phyloP scores from a whole-genome alignment of 257 asterid genomes.

The Ligustrum vulgare region DNA sequence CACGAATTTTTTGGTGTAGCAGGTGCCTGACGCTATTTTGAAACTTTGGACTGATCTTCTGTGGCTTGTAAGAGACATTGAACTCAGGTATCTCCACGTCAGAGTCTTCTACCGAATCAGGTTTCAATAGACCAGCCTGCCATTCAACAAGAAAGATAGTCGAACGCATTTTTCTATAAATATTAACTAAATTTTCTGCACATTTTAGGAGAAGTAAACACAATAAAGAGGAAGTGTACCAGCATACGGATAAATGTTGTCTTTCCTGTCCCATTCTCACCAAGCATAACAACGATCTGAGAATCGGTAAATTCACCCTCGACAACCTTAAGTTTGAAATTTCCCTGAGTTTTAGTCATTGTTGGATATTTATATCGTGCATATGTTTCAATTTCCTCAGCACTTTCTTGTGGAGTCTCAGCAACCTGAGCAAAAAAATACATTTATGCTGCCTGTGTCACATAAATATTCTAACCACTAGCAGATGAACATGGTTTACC shows the following conservation, averaged over 20 bases:
- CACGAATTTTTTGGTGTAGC: conserved; percentile 80
- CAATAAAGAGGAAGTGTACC: conserved; percentile 40
- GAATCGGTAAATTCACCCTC: conserved; percentile 99
- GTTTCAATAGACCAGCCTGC: conserved; percentile 94
- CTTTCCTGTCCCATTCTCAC: conserved; percentile 99
- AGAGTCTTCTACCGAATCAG: conserved; percentile 74
- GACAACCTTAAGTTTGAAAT: conserved; percentile 79
- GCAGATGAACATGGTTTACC: conserved; percentile 40
- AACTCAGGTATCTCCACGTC: conserved; percentile 91
- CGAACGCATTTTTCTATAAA: conserved; percentile 1
- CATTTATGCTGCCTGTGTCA: conserved; percentile 3
- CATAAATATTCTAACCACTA: conserved; percentile 1
- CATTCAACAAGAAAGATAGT: neutral
- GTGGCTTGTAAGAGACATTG: conserved; percentile 97
- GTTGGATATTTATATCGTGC: conserved; percentile 90
- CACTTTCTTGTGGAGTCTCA: conserved; percentile 89
- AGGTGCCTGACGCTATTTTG: conserved; percentile 66
- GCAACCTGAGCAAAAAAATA: conserved; percentile 60
- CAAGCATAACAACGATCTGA: conserved; percentile 98
- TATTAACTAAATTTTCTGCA: conserved; percentile 13
- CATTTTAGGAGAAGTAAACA: neutral
- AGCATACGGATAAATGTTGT: conserved; percentile 97
- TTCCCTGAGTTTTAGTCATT: conserved; percentile 89
- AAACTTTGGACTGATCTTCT: conserved; percentile 88
- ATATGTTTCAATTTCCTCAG: conserved; percentile 85